A percentile compares a stretch with the other conserved stretches of the same genome.
Conservation (phyloP, 257 asterid species). For the Capsicum chinense region DNA sequence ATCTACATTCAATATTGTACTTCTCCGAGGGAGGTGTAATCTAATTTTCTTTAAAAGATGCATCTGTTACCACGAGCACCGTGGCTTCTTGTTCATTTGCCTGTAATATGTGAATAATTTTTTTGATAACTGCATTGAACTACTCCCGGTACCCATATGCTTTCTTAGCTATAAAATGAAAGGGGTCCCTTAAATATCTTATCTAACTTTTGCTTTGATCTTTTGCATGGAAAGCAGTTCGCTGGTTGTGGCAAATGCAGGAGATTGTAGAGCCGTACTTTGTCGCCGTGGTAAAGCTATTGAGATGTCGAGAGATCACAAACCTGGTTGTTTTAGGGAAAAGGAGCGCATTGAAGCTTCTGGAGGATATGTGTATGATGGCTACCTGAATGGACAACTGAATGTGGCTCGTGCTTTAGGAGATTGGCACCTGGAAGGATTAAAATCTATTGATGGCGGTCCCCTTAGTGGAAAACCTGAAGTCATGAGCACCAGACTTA, state of each 20-base stretch:
- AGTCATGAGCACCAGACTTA: conserved; percentile 67
- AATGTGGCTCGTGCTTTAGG: conserved; percentile 96
- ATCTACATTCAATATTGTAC: not conserved
- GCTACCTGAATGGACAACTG: conserved; percentile 91
- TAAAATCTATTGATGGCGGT: conserved; percentile 70
- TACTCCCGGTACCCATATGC: not conserved
- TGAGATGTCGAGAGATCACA: conserved; percentile 98
- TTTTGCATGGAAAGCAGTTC: conserved; percentile 55
- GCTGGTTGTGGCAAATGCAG: conserved; percentile 94
- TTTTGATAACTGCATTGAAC: not conserved
- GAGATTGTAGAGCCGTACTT: conserved; percentile 96
- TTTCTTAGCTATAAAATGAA: not conserved
- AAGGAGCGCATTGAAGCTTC: conserved; percentile 83
- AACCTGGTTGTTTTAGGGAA: conserved; percentile 67
- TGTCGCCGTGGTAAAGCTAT: conserved; percentile 92
- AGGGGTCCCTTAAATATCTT: not conserved
- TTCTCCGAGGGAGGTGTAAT: not conserved
- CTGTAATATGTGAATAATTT: not conserved
- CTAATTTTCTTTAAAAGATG: conserved; percentile 1
- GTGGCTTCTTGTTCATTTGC: not conserved
- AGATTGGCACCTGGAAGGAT: conserved; percentile 94
- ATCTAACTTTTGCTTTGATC: conserved; percentile 17
- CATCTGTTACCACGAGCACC: not conserved
- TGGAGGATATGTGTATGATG: conserved; percentile 86
- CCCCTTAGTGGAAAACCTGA: conserved; percentile 99